These are phyloP conservation scores for Candida xyloterini DNA, from an alignment of 805 yeast species.

Conservation along the genomic window DNA sequence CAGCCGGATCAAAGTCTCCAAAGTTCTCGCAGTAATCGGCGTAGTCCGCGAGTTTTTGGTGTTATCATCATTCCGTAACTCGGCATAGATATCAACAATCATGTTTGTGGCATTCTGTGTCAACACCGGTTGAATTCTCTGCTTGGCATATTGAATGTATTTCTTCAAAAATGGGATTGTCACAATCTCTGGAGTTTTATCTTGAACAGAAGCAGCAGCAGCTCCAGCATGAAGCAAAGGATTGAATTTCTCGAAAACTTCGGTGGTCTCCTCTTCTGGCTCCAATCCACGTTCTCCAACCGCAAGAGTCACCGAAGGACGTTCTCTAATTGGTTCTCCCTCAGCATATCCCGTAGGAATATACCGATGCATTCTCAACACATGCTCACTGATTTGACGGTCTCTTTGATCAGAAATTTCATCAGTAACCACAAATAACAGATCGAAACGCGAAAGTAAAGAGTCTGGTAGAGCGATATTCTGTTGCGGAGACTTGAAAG, in stretches of 20 bases:
- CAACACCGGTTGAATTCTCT: constrained; percentile 76
- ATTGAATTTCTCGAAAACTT: constrained; percentile 81
- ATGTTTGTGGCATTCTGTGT: constrained; percentile 73
- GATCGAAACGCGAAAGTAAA: constrained; percentile 91
- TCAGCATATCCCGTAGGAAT: constrained; percentile 83
- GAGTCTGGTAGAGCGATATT: constrained; percentile 98
- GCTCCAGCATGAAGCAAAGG: constrained; percentile 83
- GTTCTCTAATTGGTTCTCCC: constrained; percentile 92
- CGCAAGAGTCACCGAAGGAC: constrained; percentile 63
- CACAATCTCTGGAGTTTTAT: constrained; percentile 47
- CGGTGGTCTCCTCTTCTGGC: constrained; percentile 47
- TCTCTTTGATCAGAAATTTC: constrained; percentile 85
- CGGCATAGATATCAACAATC: constrained; percentile 77
- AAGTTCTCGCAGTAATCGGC: constrained; percentile 97
- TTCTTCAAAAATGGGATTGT: constrained; percentile 85
- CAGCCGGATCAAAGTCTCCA: constrained; percentile 91
- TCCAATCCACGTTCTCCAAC: constrained; percentile 66
- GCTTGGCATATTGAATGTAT: constrained; percentile 91
- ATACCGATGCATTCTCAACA: constrained; percentile 87
- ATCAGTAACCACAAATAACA: constrained; percentile 92
- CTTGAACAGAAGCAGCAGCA: constrained; percentile 34
- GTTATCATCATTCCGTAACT: constrained; percentile 71
- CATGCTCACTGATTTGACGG: constrained; percentile 89
- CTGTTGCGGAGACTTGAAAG: constrained; percentile 92
- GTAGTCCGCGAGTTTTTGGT: constrained; percentile 71